phyloP scores from a whole-genome alignment of 371 early-diverging fungal species.

The Thermomucor indicae-seudaticae region DNA sequence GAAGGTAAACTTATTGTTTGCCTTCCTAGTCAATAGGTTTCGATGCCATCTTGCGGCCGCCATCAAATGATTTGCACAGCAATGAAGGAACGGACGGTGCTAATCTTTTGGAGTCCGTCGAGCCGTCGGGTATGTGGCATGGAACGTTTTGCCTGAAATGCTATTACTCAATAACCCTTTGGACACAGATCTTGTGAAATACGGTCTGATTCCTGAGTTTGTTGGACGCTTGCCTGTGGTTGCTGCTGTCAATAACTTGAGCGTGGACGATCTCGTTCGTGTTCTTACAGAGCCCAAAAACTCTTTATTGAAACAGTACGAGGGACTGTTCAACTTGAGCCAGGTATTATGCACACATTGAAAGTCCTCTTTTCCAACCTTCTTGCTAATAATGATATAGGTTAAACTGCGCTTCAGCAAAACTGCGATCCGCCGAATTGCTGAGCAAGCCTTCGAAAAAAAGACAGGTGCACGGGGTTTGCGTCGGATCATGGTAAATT shows the following conservation, averaged over 20 bases:
- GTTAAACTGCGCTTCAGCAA: slow-evolving; percentile 67
- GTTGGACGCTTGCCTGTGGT: slow-evolving; percentile 87
- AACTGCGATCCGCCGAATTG: slow-evolving; percentile 67
- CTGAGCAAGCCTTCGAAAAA: slow-evolving; percentile 72
- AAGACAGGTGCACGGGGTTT: slow-evolving; percentile 90
- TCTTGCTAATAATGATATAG: too few relatives aligned
- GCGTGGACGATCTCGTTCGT: slow-evolving; percentile 68
- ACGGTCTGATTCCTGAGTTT: slow-evolving; percentile 90
- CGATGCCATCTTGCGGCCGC: slow-evolving; percentile 53
- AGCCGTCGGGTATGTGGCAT: slow-evolving; percentile 55
- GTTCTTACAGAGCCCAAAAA: slow-evolving; percentile 85
- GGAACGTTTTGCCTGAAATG: too few relatives aligned
- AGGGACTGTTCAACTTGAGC: slow-evolving; percentile 67
- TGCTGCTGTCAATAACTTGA: slow-evolving; percentile 72
- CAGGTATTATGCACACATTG: too few relatives aligned
- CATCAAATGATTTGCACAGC: slow-evolving; percentile 3
- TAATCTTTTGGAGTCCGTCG: slow-evolving; percentile 52
- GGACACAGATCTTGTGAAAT: slow-evolving; percentile 71
- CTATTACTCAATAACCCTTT: too few relatives aligned
- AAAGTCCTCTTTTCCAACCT: too few relatives aligned
- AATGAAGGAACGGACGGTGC: slow-evolving; percentile 1
- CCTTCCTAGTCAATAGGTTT: slow-evolving; percentile 65
- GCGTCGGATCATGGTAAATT: slow-evolving; percentile 72
- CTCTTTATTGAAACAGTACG: slow-evolving; percentile 80
- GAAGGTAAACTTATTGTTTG: not conserved